Percentiles rank a stretch among this genome's conserved stretches.
phyloP scores from a whole-genome alignment of 805 yeast species.

The Wickerhamiella dianesei region DNA sequence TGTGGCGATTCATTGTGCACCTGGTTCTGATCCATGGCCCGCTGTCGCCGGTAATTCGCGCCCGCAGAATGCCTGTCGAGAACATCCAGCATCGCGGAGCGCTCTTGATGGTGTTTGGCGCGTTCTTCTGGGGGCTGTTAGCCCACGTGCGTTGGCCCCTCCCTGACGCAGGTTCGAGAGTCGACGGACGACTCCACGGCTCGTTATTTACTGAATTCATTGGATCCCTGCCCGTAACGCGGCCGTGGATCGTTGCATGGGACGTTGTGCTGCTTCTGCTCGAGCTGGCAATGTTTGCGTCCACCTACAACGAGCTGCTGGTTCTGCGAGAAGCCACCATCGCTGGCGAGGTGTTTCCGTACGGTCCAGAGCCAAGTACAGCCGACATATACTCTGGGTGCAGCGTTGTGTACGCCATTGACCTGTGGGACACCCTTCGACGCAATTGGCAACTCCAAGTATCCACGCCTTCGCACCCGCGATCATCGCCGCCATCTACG shows the following conservation, averaged over 20 bases:
- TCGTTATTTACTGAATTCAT: slow-evolving; percentile 7
- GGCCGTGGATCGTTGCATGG: slow-evolving; percentile 2
- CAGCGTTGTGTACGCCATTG: slow-evolving; percentile 1
- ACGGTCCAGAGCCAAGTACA: not conserved
- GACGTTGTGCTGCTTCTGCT: slow-evolving; percentile 2
- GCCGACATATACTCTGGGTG: not conserved
- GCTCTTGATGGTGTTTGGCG: not conserved
- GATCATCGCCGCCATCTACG: not conserved
- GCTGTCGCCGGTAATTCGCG: slow-evolving; percentile 1
- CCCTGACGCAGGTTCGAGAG: not conserved
- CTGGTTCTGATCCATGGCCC: slow-evolving; percentile 1
- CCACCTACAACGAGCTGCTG: not conserved
- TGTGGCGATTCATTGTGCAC: not conserved
- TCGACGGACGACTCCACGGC: slow-evolving; percentile 10
- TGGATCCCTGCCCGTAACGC: slow-evolving; percentile 5
- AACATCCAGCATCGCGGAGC: not conserved
- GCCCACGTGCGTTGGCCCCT: not conserved
- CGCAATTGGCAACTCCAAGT: not conserved
- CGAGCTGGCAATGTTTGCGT: slow-evolving; percentile 1
- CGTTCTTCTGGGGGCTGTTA: slow-evolving; percentile 1
- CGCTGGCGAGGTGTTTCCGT: not conserved
- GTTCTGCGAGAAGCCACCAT: not conserved
- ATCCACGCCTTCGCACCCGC: not conserved
- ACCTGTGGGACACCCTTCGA: not conserved
- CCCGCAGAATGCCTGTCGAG: not conserved